Evolutionary conservation across 2,329 filamentous ascomycete genomes (phyloP).

Genomic region (Elsinoe perseae): DNA sequence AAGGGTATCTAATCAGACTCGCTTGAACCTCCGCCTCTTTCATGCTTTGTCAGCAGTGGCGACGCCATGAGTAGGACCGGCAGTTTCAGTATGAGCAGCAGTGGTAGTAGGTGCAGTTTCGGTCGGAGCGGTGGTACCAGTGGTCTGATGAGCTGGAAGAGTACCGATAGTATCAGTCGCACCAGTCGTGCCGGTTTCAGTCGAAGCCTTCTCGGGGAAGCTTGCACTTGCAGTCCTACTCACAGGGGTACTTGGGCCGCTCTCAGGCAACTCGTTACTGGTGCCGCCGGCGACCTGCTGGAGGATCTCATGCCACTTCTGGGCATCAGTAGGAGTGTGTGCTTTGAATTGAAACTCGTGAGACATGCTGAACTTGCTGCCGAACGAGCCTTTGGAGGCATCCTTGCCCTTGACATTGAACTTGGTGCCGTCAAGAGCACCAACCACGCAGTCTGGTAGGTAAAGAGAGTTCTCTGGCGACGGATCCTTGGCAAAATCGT

Average conservation of each 20-base stretch:
- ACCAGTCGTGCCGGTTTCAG: neutral
- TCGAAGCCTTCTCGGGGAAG: neutral
- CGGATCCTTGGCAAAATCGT: slow-evolving; percentile 64
- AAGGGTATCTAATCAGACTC: neutral
- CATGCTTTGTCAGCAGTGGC: slow-evolving; percentile 11
- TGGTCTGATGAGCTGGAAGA: too few relatives aligned
- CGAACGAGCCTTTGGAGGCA: slow-evolving; percentile 64
- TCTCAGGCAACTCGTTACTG: slow-evolving; percentile 34
- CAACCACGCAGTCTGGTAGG: slow-evolving; percentile 80
- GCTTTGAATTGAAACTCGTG: slow-evolving; percentile 85
- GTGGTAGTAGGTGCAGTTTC: neutral
- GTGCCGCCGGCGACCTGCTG: slow-evolving; percentile 48
- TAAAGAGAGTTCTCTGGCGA: slow-evolving; percentile 83
- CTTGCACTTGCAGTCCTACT: slow-evolving; percentile 16
- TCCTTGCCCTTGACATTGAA: slow-evolving; percentile 97
- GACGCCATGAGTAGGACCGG: slow-evolving; percentile 12
- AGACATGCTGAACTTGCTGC: slow-evolving; percentile 69
- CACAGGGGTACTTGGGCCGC: slow-evolving; percentile 31
- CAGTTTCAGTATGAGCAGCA: slow-evolving; percentile 1
- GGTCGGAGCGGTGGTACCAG: slow-evolving; percentile 4
- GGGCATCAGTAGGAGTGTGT: slow-evolving; percentile 67
- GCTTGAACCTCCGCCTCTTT: neutral
- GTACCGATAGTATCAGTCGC: slow-evolving; percentile 14
- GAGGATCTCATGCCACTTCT: slow-evolving; percentile 78
- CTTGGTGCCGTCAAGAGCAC: slow-evolving; percentile 64